phyloP scores from a whole-genome alignment of 2,329 filamentous ascomycete species.

The Pyricularia sp. region DNA sequence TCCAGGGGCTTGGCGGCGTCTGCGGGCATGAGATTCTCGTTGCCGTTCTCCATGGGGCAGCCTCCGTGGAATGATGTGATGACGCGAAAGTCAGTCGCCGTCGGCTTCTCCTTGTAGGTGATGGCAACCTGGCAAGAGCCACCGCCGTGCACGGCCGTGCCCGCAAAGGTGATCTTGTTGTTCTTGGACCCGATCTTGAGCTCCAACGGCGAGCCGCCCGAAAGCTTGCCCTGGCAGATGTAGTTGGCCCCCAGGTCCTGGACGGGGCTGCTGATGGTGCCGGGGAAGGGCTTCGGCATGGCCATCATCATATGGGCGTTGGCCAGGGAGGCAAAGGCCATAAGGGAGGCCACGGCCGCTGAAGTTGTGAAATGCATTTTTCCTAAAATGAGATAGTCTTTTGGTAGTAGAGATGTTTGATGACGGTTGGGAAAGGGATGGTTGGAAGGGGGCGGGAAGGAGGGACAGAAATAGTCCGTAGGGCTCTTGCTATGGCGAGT shows the following conservation, averaged over 20 bases:
- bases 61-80: slow-evolving; percentile 83
- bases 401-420: neutral
- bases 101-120: slow-evolving; percentile 66
- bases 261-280: neutral
- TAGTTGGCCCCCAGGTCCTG: slow-evolving; percentile 44
- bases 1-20: slow-evolving; percentile 35
- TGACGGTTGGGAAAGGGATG: neutral
- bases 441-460: neutral
- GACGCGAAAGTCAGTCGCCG: slow-evolving; percentile 69
- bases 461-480: neutral
- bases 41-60: slow-evolving; percentile 53
- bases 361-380: slow-evolving; percentile 37
- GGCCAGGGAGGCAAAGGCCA: slow-evolving; percentile 46
- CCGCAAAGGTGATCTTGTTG: slow-evolving; percentile 51
- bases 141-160: slow-evolving; percentile 74
- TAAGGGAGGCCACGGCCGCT: slow-evolving; percentile 23
- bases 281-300: slow-evolving; percentile 54
- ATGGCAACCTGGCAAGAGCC: slow-evolving; percentile 87
- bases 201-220: slow-evolving; percentile 40
- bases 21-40: slow-evolving; percentile 48
- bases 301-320: slow-evolving; percentile 71
- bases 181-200: slow-evolving; percentile 56
- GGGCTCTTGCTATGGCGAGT: neutral
- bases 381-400: neutral
- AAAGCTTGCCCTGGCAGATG: slow-evolving; percentile 59